phyloP scores from a whole-genome alignment of 1,284 basidiomycete genomes.

The Rhodotorula sp. region DNA sequence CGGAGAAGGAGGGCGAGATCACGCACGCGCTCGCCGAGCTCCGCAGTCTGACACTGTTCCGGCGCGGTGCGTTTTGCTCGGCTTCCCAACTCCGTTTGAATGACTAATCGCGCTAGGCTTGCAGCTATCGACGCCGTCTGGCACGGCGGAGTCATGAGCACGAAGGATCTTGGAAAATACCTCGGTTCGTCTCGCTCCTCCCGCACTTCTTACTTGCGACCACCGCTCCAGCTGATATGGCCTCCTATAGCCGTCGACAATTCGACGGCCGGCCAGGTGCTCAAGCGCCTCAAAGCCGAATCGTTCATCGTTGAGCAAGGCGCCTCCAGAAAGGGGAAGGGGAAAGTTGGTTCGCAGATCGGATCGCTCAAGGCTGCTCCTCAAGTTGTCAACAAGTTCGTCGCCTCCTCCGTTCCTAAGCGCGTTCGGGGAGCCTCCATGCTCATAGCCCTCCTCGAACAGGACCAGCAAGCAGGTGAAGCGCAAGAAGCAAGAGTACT shows the following conservation, averaged over 20 bases:
- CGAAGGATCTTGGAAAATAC: slow-evolving; percentile 8
- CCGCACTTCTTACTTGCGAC: neutral
- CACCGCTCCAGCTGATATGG: neutral
- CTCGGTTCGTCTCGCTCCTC: slow-evolving; percentile 11
- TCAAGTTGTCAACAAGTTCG: slow-evolving; percentile 24
- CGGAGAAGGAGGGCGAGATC: slow-evolving; percentile 17
- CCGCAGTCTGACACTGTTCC: slow-evolving; percentile 25
- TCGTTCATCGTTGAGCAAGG: slow-evolving; percentile 24
- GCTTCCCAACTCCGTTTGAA: accelerated
- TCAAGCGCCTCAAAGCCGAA: slow-evolving; percentile 28
- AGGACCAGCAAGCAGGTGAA: slow-evolving; percentile 19
- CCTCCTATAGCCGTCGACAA: slow-evolving; percentile 13
- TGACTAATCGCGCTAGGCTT: accelerated
- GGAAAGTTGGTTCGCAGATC: slow-evolving; percentile 8
- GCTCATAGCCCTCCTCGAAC: neutral
- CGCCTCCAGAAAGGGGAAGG: neutral
- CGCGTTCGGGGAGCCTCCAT: accelerated
- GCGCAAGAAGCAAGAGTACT: slow-evolving; percentile 28
- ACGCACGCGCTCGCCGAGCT: slow-evolving; percentile 22
- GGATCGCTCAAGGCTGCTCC: neutral
- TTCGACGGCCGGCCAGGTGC: slow-evolving; percentile 22
- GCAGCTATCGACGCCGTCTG: slow-evolving; percentile 27
- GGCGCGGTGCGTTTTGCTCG: slow-evolving; percentile 16
- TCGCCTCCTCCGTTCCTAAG: too few species aligned
- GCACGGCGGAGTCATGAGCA: slow-evolving; percentile 19